Evolutionary conservation across 2,329 filamentous ascomycete genomes (phyloP).

Genomic region (Verticillium nubilum): DNA sequence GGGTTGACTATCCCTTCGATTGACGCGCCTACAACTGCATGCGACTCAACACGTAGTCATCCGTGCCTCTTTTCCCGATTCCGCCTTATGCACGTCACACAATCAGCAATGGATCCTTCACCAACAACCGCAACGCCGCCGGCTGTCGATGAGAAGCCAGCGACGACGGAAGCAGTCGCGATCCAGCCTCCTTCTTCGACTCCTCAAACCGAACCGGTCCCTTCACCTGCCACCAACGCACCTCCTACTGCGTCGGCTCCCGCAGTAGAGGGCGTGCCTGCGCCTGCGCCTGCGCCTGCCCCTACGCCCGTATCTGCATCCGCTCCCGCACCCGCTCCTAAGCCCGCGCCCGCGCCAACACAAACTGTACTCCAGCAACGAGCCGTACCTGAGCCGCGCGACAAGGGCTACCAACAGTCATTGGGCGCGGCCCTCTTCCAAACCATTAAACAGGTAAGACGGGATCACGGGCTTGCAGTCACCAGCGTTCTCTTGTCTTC

Average conservation of each 20-base stretch:
- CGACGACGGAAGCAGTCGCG: not conserved
- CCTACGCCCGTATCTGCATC: not conserved
- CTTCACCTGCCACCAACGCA: conserved; percentile 4
- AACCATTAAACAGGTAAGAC: conserved; percentile 62
- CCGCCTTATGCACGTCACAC: not conserved
- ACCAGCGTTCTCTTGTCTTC: not conserved
- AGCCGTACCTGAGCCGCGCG: conserved; percentile 31
- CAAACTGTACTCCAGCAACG: conserved; percentile 10
- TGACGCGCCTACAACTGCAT: not conserved
- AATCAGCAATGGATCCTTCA: not conserved
- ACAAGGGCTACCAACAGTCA: conserved; percentile 58
- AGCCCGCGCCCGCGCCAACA: not conserved
- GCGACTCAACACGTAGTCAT: not conserved
- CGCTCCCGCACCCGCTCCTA: not conserved
- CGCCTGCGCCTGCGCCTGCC: not conserved
- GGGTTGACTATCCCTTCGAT: not conserved
- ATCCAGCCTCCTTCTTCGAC: not conserved
- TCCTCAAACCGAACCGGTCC: conserved; percentile 4
- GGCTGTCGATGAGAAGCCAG: not conserved
- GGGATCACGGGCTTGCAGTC: not conserved
- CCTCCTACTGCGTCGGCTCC: conserved; percentile 5
- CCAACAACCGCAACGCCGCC: not conserved
- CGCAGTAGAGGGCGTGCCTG: conserved; percentile 3
- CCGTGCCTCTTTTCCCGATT: not conserved
- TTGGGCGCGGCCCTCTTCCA: conserved; percentile 60